Evolutionary conservation across 345 rosid genomes (phyloP), one percentile per base, ranked within the genome.

Genomic region (Luvunga scandens): DNA sequence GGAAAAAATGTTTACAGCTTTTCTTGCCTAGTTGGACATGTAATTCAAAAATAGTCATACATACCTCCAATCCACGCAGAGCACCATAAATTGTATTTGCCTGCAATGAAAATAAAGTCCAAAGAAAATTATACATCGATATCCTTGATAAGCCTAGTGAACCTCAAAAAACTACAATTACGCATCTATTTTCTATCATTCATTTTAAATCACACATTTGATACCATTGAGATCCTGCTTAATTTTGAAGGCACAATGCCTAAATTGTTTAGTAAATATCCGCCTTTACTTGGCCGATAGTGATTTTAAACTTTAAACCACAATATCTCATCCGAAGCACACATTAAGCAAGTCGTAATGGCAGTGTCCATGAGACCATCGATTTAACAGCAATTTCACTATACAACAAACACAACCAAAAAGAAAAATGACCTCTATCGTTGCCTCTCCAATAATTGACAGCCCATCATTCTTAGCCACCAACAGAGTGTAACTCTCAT

Each of bases 41-140:
- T 10, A 67, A 75, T 36, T 61, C 16, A 63, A 59, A 1, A n/a
- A 39, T 39, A 59, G 70, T 68, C 66, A 75, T 39, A 77, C 86
- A 65, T 79, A 96, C 99, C 99, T 96, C 98, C 80, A 94, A 85
- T 50, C 97, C 98, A 67, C 97, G 86, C 80, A 94, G 83, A 8
- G 98, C 98, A 75, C 98, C 98, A 87, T 86, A 91, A 2, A 93
- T 85, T 53, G 97, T 92, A 80, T 89, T 93, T 69, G 97, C 97
- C 98, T 93, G 90, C 87, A 83, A 78, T 66, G 48, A 72, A 31
- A 19, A 36, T 24, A 73, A 59, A 24, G 57, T 56, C 0, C n/a
- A 33, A 73, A 60, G 7, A 55, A 6, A 60, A 38, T 22, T 28
- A 36, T n/a, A 73, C 27, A 73, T 60, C 34, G 16, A 34, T 22